Percentiles rank a stretch among this genome's conserved stretches.
Evolutionary conservation across 1,284 basidiomycete genomes (phyloP).

Genomic region (Ceratobasidium sp.): DNA sequence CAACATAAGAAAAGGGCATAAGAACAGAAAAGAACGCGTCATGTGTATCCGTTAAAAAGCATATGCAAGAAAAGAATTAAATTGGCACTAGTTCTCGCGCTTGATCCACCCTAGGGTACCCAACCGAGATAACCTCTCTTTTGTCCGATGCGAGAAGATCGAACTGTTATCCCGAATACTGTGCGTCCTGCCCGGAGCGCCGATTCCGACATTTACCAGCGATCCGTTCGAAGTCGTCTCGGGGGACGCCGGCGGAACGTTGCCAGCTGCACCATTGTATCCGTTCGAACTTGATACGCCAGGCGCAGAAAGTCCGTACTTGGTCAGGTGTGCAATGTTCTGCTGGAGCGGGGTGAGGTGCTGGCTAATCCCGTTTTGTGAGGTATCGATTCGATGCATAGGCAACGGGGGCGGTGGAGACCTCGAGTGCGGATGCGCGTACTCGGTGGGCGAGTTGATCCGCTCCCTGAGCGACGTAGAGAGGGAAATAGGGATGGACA

Average conservation of each 20-base stretch:
- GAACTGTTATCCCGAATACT: slow-evolving; percentile 38
- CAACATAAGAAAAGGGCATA: slow-evolving; percentile 12
- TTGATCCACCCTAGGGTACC: slow-evolving; percentile 40
- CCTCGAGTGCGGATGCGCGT: slow-evolving; percentile 3
- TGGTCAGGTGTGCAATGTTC: slow-evolving; percentile 78
- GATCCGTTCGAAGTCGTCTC: slow-evolving; percentile 39
- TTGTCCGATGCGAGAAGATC: slow-evolving; percentile 34
- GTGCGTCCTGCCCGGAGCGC: slow-evolving; percentile 14
- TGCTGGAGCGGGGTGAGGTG: slow-evolving; percentile 78
- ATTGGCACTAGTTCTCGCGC: slow-evolving; percentile 13
- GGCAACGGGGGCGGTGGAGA: slow-evolving; percentile 20
- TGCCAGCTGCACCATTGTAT: slow-evolving; percentile 12
- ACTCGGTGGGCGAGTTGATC: slow-evolving; percentile 37
- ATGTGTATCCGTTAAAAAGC: background rate
- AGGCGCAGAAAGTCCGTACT: slow-evolving; percentile 81
- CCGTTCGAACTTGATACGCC: slow-evolving; percentile 57
- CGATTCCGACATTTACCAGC: slow-evolving; percentile 21
- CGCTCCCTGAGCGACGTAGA: slow-evolving; percentile 37
- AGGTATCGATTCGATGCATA: background rate
- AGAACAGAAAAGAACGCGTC: background rate
- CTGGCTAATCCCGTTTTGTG: background rate
- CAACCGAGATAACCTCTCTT: slow-evolving; percentile 34
- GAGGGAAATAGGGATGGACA: slow-evolving; percentile 41
- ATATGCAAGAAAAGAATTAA: slow-evolving; percentile 6
- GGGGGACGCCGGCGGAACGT: slow-evolving; percentile 16